Percentiles rank a stretch among this genome's conserved stretches.
phyloP scores from a whole-genome alignment of 331 rosid genomes.

The Malus hybrid region DNA sequence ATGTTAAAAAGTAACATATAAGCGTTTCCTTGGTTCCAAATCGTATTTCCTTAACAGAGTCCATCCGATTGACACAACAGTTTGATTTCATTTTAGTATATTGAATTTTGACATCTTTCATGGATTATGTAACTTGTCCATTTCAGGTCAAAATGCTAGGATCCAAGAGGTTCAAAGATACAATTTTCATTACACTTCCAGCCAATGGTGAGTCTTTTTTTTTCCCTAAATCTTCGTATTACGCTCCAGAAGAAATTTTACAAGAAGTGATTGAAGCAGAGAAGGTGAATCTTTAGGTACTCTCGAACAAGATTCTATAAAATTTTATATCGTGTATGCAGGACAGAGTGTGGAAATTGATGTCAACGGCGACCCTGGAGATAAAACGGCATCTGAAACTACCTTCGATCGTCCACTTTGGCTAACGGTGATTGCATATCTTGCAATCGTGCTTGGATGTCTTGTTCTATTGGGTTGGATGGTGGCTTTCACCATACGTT shows the following conservation, averaged over 20 bases:
- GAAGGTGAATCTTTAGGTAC: background rate
- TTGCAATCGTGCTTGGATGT: slow-evolving; percentile 18
- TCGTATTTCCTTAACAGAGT: background rate
- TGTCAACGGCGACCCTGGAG: slow-evolving; percentile 40
- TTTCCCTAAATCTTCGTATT: slow-evolving; percentile 8
- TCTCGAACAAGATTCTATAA: background rate
- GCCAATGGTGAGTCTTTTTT: slow-evolving; percentile 50
- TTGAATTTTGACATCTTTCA: background rate
- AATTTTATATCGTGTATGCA: slow-evolving; percentile 19
- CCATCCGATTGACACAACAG: background rate
- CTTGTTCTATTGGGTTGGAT: slow-evolving; percentile 29
- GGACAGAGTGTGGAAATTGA: slow-evolving; percentile 76
- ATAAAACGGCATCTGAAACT: slow-evolving; percentile 21
- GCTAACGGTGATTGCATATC: slow-evolving; percentile 13
- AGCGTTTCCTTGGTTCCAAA: background rate
- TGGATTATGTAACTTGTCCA: background rate
- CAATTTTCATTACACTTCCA: slow-evolving; percentile 63
- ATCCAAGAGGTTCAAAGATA: slow-evolving; percentile 49
- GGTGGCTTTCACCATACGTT: slow-evolving; percentile 10
- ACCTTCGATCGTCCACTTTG: slow-evolving; percentile 18
- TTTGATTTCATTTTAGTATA: background rate
- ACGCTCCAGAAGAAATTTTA: background rate
- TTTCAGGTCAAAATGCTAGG: slow-evolving; percentile 59
- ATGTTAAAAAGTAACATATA: too few species aligned
- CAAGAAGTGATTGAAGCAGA: background rate